These are phyloP conservation scores for Phytophthora citrophthora DNA, from an alignment of 352 stramenopile species.

Conservation along the genomic window DNA sequence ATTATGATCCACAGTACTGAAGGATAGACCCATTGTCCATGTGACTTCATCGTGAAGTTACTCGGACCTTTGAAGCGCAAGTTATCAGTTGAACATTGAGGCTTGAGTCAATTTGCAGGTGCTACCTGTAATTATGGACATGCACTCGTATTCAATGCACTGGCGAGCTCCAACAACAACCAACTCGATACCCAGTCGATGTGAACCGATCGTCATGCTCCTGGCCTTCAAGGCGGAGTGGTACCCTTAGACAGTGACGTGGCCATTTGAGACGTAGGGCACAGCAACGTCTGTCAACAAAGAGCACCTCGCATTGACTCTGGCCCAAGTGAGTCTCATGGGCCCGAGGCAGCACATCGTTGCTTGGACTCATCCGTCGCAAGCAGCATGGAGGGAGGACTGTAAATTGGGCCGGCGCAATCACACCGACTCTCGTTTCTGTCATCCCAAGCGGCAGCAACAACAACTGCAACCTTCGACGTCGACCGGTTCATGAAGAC, in stretches of 20 bases:
- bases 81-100: too few species aligned
- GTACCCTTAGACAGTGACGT: conserved; percentile 9
- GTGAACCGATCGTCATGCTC: too few species aligned
- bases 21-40: too few species aligned
- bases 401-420: conserved; percentile 15
- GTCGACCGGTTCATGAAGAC: conserved; percentile 3
- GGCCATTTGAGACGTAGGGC: conserved; percentile 3
- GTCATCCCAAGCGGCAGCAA: background rate
- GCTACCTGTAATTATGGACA: too few species aligned
- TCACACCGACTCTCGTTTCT: conserved; percentile 30
- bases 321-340: background rate
- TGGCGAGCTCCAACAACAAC: background rate
- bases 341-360: conserved; percentile 10
- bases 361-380: conserved; percentile 27
- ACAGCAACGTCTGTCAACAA: conserved; percentile 12
- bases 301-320: conserved; percentile 2
- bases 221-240: background rate
- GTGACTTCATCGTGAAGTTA: too few species aligned
- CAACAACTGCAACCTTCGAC: background rate
- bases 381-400: background rate
- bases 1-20: too few species aligned
- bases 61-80: too few species aligned
- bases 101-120: too few species aligned
- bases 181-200: background rate
- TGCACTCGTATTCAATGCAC: too few species aligned